Evolutionary conservation across 2,329 filamentous ascomycete species (phyloP), one percentile per base, ranked within the genome.

Genomic region (Xylariales sp.): DNA sequence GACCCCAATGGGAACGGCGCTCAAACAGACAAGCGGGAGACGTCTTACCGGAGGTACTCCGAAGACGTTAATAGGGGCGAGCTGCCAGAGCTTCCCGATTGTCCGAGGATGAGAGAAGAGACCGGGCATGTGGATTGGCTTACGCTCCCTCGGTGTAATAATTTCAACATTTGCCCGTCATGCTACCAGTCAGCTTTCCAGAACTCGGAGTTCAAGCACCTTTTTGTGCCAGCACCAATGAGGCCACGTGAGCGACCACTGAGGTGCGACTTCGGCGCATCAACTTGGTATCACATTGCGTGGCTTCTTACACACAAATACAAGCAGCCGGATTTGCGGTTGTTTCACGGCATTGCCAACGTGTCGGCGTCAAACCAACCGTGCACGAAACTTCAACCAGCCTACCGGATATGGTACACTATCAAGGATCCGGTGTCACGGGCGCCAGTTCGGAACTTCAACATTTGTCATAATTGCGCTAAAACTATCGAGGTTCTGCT

Each of bases 271-370:
- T 88, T 96, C 61, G 87, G 86, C 21, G 74, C 79, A 10, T 74
- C 72, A 1, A 78, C 84, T 1, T 96, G 89, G 88, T 84, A 88
- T 53, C 81, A 87, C 20, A 80, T 95, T 28, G 89, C 89, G 1
- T 95, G 86, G 80, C 72, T 90, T 3, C 72, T 95, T 47, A 90
- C 82, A 2, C 67, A 86, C 39, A 88, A 89, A 60, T 78, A 87
- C 50, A 66, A 78, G 10, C 70, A 77, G 14, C 70, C 74, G 3
- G 80, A 88, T 49, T 65, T 93, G 29, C 75, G 77, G 10, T 65
- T 94, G 4, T 71, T 96, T 21, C 78, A 84, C 44, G 74, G 77
- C 27, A 71, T 95, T 24, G 81, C 84, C 4, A 73, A 76, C 8
- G 74, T 88, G 28, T 68, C 75, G 2, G 71, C 75, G 4, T 73